Base-by-base conservation (phyloP, 1,284 basidiomycete species). In the Hypsizygus ulmarius region DNA sequence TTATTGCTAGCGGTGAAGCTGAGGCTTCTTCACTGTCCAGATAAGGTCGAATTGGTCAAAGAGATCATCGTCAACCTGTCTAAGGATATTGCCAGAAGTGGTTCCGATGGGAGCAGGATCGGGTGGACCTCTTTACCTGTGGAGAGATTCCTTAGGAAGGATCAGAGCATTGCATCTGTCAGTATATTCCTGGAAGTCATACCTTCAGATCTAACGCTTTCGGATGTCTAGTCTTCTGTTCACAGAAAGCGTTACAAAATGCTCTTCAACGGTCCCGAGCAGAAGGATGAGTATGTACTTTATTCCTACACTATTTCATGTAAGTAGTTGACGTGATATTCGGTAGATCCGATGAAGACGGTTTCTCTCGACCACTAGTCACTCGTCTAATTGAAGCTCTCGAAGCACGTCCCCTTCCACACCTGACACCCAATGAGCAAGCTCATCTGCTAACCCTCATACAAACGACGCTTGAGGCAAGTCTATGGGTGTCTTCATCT, bases 391-490 rank as follows among this genome's bases (percentile, higher is more conserved):
- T 92, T 11, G 73, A 82, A 14, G 71, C 72, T 4, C 69, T 97
- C 5, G 84, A 91, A 58, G 70, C 72, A 5, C 61, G 73, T 6
- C 79, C 84, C 5, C 65, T 90, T 6, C 82, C 88, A 0, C 82
- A 87, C 54, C 69, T 97, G 11, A 84, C 85, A 0, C 71, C 75
- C 0, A 82, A 84, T 54, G 94, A 97, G 58, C 83, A 89, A 45
- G 82, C 84, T 0, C 84, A 90, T 53, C 75, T 97, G 1, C 73
- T 86, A 3, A 85, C 88, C 0, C 74, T 97, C 5, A 84, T 93
- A 36, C 87, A 93, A 64, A 87, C 93, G 3, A 87, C 90, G 0
- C 67, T 93, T n/a, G 90, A 95, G 74, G 93, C 90, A 47, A 54
- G 71, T 63, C n/a, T 5, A 9, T 5, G 45, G 39, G 25, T 34